These are phyloP conservation scores for Colletotrichum simmondsii DNA, from an alignment of 2,329 filamentous ascomycete genomes.

Conservation along the genomic window DNA sequence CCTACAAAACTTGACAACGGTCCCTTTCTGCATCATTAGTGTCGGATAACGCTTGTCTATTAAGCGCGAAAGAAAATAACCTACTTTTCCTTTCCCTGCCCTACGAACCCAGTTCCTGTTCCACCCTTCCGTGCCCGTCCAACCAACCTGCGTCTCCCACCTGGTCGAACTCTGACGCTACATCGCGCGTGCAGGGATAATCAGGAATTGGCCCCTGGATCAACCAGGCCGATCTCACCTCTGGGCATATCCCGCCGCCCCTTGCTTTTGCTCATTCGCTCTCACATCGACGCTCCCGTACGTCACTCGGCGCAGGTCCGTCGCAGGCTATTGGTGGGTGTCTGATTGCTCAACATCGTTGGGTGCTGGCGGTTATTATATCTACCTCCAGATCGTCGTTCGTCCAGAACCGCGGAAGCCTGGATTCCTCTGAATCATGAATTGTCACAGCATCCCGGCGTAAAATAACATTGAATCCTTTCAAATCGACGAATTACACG, in stretches of 20 bases:
- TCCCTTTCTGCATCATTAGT: conserved; percentile 15
- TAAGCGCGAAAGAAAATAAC: conserved; percentile 10
- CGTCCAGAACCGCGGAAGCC: conserved; percentile 6
- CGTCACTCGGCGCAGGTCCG: conserved; percentile 30
- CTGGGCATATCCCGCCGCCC: conserved; percentile 12
- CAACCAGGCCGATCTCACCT: conserved; percentile 29
- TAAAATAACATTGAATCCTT: not conserved
- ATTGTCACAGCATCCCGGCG: conserved; percentile 6
- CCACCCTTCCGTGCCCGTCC: conserved; percentile 1
- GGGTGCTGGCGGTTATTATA: conserved; percentile 19
- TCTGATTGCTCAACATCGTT: conserved; percentile 1
- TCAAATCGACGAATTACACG: not conserved
- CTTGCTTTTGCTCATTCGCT: conserved; percentile 19
- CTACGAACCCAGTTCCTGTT: conserved; percentile 29
- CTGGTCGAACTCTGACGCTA: conserved; percentile 31
- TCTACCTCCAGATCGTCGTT: conserved; percentile 12
- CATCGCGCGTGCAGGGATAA: conserved; percentile 31
- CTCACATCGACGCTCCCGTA: conserved; percentile 19
- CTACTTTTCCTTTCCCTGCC: conserved; percentile 12
- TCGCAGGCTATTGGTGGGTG: conserved; percentile 25
- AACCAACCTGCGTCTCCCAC: conserved; percentile 26
- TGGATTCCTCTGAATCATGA: conserved; percentile 16
- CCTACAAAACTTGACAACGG: not conserved
- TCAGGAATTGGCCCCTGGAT: conserved; percentile 34
- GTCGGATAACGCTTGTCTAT: not conserved